Base-by-base conservation (phyloP, 345 rosid species). In the Ailanthus altissimus region DNA sequence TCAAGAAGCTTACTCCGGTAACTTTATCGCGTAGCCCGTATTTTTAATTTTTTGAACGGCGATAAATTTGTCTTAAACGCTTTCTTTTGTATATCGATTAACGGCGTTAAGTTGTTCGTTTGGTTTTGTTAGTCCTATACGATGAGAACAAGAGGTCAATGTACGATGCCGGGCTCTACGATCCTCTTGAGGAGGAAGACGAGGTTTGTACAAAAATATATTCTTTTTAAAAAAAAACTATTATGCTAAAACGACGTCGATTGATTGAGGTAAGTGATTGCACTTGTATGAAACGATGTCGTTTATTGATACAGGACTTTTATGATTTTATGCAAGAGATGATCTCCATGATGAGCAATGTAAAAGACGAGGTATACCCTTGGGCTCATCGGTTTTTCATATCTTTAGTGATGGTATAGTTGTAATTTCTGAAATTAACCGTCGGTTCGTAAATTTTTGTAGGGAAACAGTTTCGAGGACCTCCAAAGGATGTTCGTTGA, bases 1-100 rank as follows among this genome's bases (percentile, higher is more conserved):
- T 32, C 97, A 94, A 62, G 97, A 94, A 81, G 98, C 98, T 26
- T 94, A 94, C 60, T 87, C 97, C 28, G 98, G 98, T 94, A 80
- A 72, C 75, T 4, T 57, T 28, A 5, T 21, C 8, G 2, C 13
- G 38, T 32, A 32, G 38, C n/a, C n/a, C n/a, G n/a, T n/a, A n/a
- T n/a, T n/a, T n/a, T n/a, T n/a, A n/a, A n/a, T 32, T 32, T 32
- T 32, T 32, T 32, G n/a, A n/a, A 32, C 38, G 38, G 38, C 38
- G 3, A 32, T 32, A 3, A 3, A 32, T 32, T 32, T 32, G n/a
- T n/a, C n/a, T n/a, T n/a, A n/a, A n/a, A n/a, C n/a, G n/a, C n/a
- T n/a, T n/a, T n/a, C n/a, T n/a, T n/a, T n/a, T n/a, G n/a, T n/a
- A 32, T 32, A 32, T 3, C 38, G 38, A 32, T 32, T 68, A 56